phyloP scores from a whole-genome alignment of 768 basidiomycete genomes.

The Psilocybe cubensis region DNA sequence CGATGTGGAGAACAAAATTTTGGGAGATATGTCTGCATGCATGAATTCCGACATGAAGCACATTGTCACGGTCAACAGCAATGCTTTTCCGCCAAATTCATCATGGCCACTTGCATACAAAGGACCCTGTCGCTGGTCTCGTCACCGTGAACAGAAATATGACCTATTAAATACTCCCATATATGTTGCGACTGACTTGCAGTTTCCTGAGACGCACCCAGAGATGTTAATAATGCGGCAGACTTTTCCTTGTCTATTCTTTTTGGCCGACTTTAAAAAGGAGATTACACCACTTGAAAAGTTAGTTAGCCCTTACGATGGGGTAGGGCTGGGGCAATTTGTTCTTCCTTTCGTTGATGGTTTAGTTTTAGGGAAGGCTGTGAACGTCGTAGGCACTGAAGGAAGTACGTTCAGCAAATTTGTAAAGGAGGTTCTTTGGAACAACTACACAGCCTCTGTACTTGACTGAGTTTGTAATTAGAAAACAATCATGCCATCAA shows the following conservation, averaged over 20 bases:
- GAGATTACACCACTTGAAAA: slow-evolving; percentile 18
- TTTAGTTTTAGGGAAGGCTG: slow-evolving; percentile 63
- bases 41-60: no score
- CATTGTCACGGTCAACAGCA: neutral
- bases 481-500: neutral
- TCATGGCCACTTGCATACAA: neutral
- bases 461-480: neutral
- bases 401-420: slow-evolving; percentile 79
- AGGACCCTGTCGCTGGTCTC: slow-evolving; percentile 18
- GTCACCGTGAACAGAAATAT: slow-evolving; percentile 15
- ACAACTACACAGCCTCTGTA: slow-evolving; percentile 23
- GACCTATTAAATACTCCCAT: slow-evolving; percentile 20
- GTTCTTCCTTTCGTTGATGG: slow-evolving; percentile 72
- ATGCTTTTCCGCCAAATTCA: neutral
- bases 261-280: slow-evolving; percentile 26
- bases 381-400: slow-evolving; percentile 66
- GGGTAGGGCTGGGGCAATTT: slow-evolving; percentile 22
- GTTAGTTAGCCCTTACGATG: slow-evolving; percentile 28
- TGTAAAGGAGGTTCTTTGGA: slow-evolving; percentile 70
- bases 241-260: slow-evolving; percentile 31
- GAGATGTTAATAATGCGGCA: slow-evolving; percentile 23
- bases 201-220: slow-evolving; percentile 25
- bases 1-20: slow-evolving; percentile 10
- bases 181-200: slow-evolving; percentile 28
- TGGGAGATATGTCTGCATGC: slow-evolving; percentile 13